phyloP scores from a whole-genome alignment of 2,329 filamentous ascomycete genomes.

The Claviceps citrina region DNA sequence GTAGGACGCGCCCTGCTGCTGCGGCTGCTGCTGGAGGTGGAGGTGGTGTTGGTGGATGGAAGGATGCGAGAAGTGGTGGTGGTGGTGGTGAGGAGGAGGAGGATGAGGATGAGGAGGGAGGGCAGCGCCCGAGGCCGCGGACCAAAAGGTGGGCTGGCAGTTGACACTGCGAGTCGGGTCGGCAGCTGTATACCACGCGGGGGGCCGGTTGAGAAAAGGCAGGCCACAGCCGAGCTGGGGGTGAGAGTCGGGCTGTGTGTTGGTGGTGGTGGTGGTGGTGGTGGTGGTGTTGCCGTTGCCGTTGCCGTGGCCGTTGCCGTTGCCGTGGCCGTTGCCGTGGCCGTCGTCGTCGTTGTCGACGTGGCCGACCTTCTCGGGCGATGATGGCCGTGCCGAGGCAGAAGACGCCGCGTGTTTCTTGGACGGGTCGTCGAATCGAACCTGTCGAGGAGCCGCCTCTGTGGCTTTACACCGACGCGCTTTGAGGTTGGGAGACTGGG shows the following conservation, averaged over 20 bases:
- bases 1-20: neutral
- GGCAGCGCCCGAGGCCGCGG: neutral
- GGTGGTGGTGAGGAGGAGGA: too few species aligned
- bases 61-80: slow-evolving; percentile 4
- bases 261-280: slow-evolving; percentile 2
- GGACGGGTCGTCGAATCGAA: slow-evolving; percentile 14
- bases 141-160: slow-evolving; percentile 4
- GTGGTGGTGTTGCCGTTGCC: neutral
- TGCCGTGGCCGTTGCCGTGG: neutral
- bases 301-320: neutral
- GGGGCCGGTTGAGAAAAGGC: slow-evolving; percentile 9
- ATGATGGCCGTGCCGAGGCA: neutral
- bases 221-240: slow-evolving; percentile 9
- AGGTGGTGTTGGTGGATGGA: slow-evolving; percentile 6
- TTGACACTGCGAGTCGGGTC: slow-evolving; percentile 18
- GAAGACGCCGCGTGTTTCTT: neutral
- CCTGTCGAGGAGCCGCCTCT: slow-evolving; percentile 17
- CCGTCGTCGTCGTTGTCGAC: neutral
- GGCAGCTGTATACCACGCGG: slow-evolving; percentile 19
- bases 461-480: slow-evolving; percentile 14
- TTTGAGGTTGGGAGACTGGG: slow-evolving; percentile 17
- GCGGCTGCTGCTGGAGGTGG: slow-evolving; percentile 4
- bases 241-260: slow-evolving; percentile 6
- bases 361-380: neutral
- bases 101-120: too few species aligned